Base-by-base conservation (phyloP, 169 alveolate species). In the Theileria parva region DNA sequence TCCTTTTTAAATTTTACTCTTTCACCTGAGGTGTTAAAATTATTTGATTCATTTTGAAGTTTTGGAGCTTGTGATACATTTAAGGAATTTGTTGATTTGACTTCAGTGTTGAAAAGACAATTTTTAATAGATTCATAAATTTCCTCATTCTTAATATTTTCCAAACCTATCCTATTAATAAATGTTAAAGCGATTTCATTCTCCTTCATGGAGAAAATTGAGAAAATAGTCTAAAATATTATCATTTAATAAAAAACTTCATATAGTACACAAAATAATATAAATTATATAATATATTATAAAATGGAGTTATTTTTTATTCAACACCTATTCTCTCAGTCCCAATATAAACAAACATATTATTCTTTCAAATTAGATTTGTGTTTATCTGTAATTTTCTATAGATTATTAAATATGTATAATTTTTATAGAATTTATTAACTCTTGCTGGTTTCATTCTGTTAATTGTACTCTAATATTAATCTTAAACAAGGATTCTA, bases 81-180 rank as follows among this genome's bases (percentile, higher is more conserved):
- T 17, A 9, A 15, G n/a, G 72, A 27, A 28, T 65, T 77, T 19
- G 61, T 55, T 32, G 74, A 8, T 27, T 72, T 59, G 12, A 32
- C 64, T n/a, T 53, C 85, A 27, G 74, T 9, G 21, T 70, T 72
- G 19, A 12, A 19, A 21, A 81, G 72, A 6, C 65, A 13, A 7
- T 57, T 74, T 59, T 76, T 83, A 57, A 83, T 30, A 21, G 79
- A 23, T 60, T 65, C 86, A 32, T 75, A 53, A n/a, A 57, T 13
- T 2, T 8, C 85, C 13, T 59, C 48, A 19, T 76, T 53, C 8
- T 37, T 83, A 17, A 83, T 60, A 23, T 83, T 83, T 11, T 32
- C 81, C 37, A 83, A 71, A 17, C 89, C 89, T 69, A 83, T 7
- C 0, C 86, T 61, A n/a, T 65, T 64, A 34, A 83, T 68, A 37